Evolutionary conservation across 768 basidiomycete genomes (phyloP), one percentile per base, ranked within the genome.

Genomic region (Mycena alexandri): DNA sequence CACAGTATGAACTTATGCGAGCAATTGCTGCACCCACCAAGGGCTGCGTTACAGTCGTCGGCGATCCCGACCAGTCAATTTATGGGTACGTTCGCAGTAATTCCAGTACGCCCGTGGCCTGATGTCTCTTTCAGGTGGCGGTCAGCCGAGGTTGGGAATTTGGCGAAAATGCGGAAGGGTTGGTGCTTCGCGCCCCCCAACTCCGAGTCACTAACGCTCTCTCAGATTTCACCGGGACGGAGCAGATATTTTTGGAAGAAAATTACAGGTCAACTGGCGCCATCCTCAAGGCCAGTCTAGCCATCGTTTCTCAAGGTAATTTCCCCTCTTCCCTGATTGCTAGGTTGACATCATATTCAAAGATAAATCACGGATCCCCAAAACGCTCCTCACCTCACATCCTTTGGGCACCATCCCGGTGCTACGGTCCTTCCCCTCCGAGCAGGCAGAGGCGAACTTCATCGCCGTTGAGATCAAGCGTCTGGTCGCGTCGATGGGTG

Each of bases 1-100:
- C 89, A 21, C 94, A 96, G 75, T 96, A 95, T 76, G 84, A 90
- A 63, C 85, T 96, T 24, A 91, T 95, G 90, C 84, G 81, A 66
- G 79, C 84, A 5, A 87, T 96, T 57, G 92, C 89, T 0, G 72
- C 81, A 5, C 78, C 80, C 38, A 60, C 72, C 14, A 34, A 74
- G 9, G 78, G 82, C 33, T 87, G 89, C 67, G 82, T 95, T 29
- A 94, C 91, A 5, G 86, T 96, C 44, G 94, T 96, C 3, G 95
- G 95, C 0, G 95, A 96, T 79, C 95, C 95, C 0, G 95, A 96
- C 76, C 95, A 96, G 75, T 94, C 93, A 0, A 95, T 62, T 48
- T 61, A 60, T n/a, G 48, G 55, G 56, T 59, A 36, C 14, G 17
- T 16, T 36, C 43, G n/a, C 14, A 43, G 24, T 63, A 13, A 57